Base-by-base conservation (phyloP, 164 flowering plant genomes). In the Houttuynia cordata region DNA sequence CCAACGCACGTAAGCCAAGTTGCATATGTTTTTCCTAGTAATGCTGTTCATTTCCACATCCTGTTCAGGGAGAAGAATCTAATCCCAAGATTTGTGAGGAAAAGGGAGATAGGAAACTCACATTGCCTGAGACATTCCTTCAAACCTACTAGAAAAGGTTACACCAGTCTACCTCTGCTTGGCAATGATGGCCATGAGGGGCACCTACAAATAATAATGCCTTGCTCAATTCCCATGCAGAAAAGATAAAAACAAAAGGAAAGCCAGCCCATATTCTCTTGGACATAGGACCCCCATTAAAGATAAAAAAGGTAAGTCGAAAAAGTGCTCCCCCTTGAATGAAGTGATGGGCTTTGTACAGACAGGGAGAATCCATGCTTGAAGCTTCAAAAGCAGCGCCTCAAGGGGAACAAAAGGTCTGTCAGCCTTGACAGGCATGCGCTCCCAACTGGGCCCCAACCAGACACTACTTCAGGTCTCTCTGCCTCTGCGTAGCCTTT, bases 351-450 rank as follows among this genome's bases (percentile, higher is more conserved):
- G 76, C 63, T 64, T 79, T 70, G 70, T 57, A 58, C 73, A 70
- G 70, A n/a, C n/a, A 79, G 66, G 70, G 78, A 76, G 82, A 79
- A 79, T 79, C 82, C 76, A 70, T 79, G 80, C 76, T 73, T 9
- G 72, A 54, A 67, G 75, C 81, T 71, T 75, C 51, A 73, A 78
- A 78, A 78, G 81, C 61, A 49, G 81, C 73, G 79, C 81, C 81
- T 61, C 19, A 39, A 57, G 61, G 58, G 56, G 69, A 37, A 37
- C 49, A 45, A 45, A 57, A 57, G 34, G 41, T 7, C 67, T 75
- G 78, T 75, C 78, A 73, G 81, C 76, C n/a, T 58, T 66, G 65
- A 63, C 63, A 42, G 65, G 76, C 81, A 75, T 68, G 81, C 78
- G 78, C 42, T 66, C 60, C 63, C 56, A 68, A 67, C 52, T 63